A percentile compares a stretch with the other conserved stretches of the same genome.
phyloP scores from a whole-genome alignment of 129 eudicot genomes.

The Flaveria brownii region DNA sequence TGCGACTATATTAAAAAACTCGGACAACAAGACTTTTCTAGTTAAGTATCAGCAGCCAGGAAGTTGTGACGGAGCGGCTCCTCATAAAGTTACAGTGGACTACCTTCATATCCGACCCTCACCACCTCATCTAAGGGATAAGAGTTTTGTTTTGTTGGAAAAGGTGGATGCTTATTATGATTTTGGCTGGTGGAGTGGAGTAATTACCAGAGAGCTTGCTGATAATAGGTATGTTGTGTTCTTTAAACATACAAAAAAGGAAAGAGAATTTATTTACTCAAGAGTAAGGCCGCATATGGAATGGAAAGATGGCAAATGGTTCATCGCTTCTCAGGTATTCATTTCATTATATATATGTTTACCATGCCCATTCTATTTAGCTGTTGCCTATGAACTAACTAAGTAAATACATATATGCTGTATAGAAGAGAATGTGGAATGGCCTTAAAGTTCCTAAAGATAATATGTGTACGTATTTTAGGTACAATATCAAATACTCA shows the following conservation, averaged over 20 bases:
- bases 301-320: slow-evolving; percentile 90
- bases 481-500: neutral
- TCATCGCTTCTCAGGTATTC: slow-evolving; percentile 72
- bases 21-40: slow-evolving; percentile 42
- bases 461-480: neutral
- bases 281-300: slow-evolving; percentile 75
- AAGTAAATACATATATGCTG: neutral
- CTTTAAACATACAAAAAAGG: slow-evolving; percentile 51
- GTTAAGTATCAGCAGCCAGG: slow-evolving; percentile 50
- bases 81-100: slow-evolving; percentile 49
- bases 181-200: slow-evolving; percentile 83
- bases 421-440: slow-evolving; percentile 1
- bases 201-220: slow-evolving; percentile 64
- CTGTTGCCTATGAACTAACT: neutral
- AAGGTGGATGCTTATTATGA: slow-evolving; percentile 76
- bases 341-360: slow-evolving; percentile 8
- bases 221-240: slow-evolving; percentile 64
- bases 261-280: slow-evolving; percentile 46
- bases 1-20: slow-evolving; percentile 50
- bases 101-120: slow-evolving; percentile 63
- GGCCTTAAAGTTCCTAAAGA: neutral
- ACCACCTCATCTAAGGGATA: slow-evolving; percentile 70
- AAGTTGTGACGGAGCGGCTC: slow-evolving; percentile 29
- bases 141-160: slow-evolving; percentile 58
- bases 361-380: neutral